Evolutionary conservation across 495 filamentous ascomycete genomes (phyloP), one percentile per base, ranked within the genome.

Genomic region (Xylaria castorea): DNA sequence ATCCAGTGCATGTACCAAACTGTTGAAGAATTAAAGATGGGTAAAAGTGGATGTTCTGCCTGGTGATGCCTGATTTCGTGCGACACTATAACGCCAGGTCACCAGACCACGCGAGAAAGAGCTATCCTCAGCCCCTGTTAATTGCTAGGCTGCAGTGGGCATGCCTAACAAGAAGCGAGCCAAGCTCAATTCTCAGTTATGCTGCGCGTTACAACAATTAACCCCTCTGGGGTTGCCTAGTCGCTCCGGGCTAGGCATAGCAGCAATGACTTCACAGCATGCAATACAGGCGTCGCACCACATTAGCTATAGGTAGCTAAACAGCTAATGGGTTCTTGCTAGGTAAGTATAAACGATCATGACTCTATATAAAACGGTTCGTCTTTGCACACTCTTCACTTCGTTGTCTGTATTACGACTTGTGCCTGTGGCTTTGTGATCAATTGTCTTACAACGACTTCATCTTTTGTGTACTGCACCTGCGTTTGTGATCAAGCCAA

Each of bases 41-140:
- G 20, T n/a, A 22, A 68, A 68, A 30, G 48, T 70, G 68, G 68
- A 38, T 62, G 57, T 53, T 63, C 57, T 71, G 68, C 68, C 57
- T 71, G 58, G 44, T 46, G 8, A n/a, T 68, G 34, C 66, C 66
- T 57, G 16, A 27, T 40, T 67, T 51, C 9, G 30, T 11, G 14
- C 12, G 5, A 36, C 20, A 1, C 20, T 22, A 46, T 3, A 51
- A 67, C 64, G 64, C 64, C 46, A 67, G 48, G 64, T 67, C 64
- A 67, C 18, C 25, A 55, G 64, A 67, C 64, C 66, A 68, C 48
- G 66, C 66, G 66, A 55, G 30, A 36, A 34, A 55, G 18, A 36
- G 14, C 1, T 32, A 20, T 51, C 4, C 25, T 25, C 32, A 8
- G 30, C 8, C 69, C 68, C 69, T 71, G 69, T 65, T 46, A 65